Percentiles rank a stretch among this genome's conserved stretches.
These are phyloP conservation scores for Dinochytrium kinnereticum DNA, from an alignment of 371 early-diverging fungal genomes.

Conservation along the genomic window DNA sequence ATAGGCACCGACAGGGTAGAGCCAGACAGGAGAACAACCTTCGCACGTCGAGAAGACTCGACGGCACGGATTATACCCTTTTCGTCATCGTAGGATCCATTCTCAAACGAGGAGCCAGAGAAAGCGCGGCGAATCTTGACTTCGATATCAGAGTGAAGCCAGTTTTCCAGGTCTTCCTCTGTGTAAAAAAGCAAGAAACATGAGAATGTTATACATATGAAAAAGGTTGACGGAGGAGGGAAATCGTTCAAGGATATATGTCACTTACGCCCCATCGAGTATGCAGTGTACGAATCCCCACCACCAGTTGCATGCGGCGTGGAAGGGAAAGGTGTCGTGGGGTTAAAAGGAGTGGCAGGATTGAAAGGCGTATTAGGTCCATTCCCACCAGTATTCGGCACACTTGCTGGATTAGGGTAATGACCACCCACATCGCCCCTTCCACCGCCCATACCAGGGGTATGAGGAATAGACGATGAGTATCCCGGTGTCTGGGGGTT, in stretches of 20 bases:
- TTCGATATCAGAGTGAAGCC: slow-evolving; percentile 74
- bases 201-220: neutral
- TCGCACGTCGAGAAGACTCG: slow-evolving; percentile 38
- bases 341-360: slow-evolving; percentile 39
- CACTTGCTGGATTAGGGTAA: slow-evolving; percentile 34
- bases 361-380: slow-evolving; percentile 39
- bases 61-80: slow-evolving; percentile 58
- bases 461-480: slow-evolving; percentile 32
- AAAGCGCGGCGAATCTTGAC: slow-evolving; percentile 49
- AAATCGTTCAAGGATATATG: too few species aligned
- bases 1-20: slow-evolving; percentile 31
- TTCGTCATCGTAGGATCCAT: slow-evolving; percentile 50
- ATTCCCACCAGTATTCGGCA: slow-evolving; percentile 13
- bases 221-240: too few species aligned
- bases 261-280: neutral
- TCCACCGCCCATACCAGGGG: slow-evolving; percentile 24
- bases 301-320: slow-evolving; percentile 9
- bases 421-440: slow-evolving; percentile 13
- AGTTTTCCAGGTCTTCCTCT: slow-evolving; percentile 51
- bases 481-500: slow-evolving; percentile 35
- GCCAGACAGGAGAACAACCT: slow-evolving; percentile 39
- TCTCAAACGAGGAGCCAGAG: slow-evolving; percentile 8
- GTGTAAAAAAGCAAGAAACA: neutral
- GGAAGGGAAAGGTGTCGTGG: slow-evolving; percentile 37
- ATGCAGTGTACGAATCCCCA: slow-evolving; percentile 5